A percentile compares a stretch with the other conserved stretches of the same genome.
These are phyloP conservation scores for Phytophthora palmivora DNA, from an alignment of 352 stramenopile species.

Conservation along the genomic window DNA sequence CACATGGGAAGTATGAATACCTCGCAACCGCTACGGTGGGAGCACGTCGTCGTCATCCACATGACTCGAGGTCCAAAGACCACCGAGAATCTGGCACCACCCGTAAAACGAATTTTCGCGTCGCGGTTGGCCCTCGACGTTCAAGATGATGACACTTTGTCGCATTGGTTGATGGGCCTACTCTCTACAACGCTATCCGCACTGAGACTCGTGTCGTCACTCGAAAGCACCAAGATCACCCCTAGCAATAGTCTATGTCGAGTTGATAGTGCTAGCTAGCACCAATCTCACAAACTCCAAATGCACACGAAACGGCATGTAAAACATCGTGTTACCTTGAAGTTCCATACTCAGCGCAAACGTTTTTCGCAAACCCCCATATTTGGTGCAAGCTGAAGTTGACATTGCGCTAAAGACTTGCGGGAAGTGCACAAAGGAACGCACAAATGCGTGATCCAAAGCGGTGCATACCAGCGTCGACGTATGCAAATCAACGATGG, in stretches of 20 bases:
- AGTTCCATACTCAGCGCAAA: conserved; percentile 1
- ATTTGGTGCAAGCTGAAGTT: conserved; percentile 19
- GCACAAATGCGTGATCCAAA: background rate
- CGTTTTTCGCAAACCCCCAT: background rate
- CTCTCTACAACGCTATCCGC: background rate
- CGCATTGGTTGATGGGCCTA: background rate
- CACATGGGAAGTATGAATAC: background rate
- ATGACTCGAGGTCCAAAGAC: background rate
- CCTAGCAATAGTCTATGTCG: too few relatives aligned
- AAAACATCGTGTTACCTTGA: conserved; percentile 7
- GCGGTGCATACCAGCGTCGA: conserved; percentile 8
- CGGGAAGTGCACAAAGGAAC: conserved; percentile 6
- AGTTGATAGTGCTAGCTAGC: too few relatives aligned
- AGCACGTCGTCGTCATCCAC: background rate
- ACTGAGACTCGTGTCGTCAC: background rate
- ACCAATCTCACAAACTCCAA: too few relatives aligned
- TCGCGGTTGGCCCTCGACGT: conserved; percentile 1
- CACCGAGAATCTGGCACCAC: background rate
- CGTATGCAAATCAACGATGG: too few relatives aligned
- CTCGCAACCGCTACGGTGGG: background rate
- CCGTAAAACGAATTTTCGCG: conserved; percentile 1
- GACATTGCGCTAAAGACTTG: conserved; percentile 7
- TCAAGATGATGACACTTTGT: conserved; percentile 7
- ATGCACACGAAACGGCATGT: background rate
- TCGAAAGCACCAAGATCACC: background rate